These are phyloP conservation scores for Candida tetrigidarum DNA, from an alignment of 1,139 yeast genomes.

Conservation along the genomic window DNA sequence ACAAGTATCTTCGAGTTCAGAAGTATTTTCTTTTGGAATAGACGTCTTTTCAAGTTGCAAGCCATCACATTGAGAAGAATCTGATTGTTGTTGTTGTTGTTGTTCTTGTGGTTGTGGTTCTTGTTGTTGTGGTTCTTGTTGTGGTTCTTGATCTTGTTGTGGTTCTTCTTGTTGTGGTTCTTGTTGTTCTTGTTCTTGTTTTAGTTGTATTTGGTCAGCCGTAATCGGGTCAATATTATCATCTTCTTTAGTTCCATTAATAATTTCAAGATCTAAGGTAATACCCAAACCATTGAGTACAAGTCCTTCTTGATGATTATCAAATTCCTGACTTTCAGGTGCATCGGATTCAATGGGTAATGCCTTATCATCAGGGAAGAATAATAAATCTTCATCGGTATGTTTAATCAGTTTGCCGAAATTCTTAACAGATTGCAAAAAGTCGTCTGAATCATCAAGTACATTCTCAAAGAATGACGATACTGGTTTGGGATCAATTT, in stretches of 20 bases:
- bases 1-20: too few relatives aligned
- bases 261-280: slow-evolving; percentile 1
- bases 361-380: not conserved
- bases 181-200: too few relatives aligned
- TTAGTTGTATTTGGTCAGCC: too few relatives aligned
- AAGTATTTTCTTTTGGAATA: too few relatives aligned
- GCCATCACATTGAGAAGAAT: too few relatives aligned
- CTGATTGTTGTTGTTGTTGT: too few relatives aligned
- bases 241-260: not conserved
- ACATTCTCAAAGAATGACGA: slow-evolving; percentile 20
- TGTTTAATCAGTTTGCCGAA: slow-evolving; percentile 24
- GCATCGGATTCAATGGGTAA: not conserved
- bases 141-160: too few relatives aligned
- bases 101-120: too few relatives aligned
- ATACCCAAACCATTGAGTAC: slow-evolving; percentile 8
- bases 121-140: too few relatives aligned
- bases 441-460: slow-evolving; percentile 18
- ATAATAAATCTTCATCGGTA: slow-evolving; percentile 6
- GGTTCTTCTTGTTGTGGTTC: too few relatives aligned
- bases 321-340: not conserved
- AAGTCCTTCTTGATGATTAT: not conserved
- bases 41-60: too few relatives aligned
- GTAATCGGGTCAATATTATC: too few relatives aligned
- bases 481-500: slow-evolving; percentile 22
- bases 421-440: slow-evolving; percentile 17